These are phyloP conservation scores for Erodium maritimum DNA, from an alignment of 345 rosid species.

Conservation along the genomic window DNA sequence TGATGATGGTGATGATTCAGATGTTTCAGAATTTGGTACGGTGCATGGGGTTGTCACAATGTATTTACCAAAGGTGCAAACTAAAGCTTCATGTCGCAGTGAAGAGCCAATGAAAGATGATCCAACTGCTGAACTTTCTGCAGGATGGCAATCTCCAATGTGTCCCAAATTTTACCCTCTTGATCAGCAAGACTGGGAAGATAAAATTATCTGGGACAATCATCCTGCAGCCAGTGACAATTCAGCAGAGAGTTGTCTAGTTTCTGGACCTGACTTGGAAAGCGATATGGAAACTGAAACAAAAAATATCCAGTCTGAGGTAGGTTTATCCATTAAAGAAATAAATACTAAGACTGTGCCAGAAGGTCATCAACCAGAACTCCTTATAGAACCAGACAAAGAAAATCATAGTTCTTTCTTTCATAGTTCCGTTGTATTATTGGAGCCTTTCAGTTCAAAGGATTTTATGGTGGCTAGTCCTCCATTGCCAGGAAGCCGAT, in stretches of 20 bases:
- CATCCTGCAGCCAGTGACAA: constrained; percentile 36
- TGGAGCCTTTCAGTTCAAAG: constrained; percentile 46
- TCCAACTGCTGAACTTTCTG: constrained; percentile 19
- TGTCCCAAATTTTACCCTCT: constrained; percentile 48
- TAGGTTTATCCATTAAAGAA: too few species aligned
- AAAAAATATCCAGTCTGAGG: too few species aligned
- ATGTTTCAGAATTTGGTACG: constrained; percentile 26
- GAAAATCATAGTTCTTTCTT: too few species aligned
- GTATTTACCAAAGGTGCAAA: constrained; percentile 25
- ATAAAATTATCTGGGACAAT: constrained; percentile 67
- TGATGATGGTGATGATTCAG: constrained; percentile 18
- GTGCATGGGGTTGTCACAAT: constrained; percentile 19
- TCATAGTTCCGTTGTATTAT: too few species aligned
- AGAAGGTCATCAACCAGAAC: too few species aligned
- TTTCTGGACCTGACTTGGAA: constrained; percentile 23
- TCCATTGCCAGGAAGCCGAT: constrained; percentile 20
- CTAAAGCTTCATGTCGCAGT: constrained; percentile 35
- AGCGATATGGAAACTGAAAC: constrained; percentile 8
- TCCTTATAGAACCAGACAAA: too few species aligned
- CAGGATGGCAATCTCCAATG: constrained; percentile 39
- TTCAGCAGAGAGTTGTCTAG: constrained; percentile 31
- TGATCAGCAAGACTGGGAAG: constrained; percentile 93
- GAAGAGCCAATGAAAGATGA: constrained; percentile 63
- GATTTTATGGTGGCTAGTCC: constrained; percentile 16
- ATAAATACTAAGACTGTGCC: too few species aligned